Evolutionary conservation across 331 rosid species (phyloP), one percentile per base, ranked within the genome.

Genomic region (Quercus phellos): DNA sequence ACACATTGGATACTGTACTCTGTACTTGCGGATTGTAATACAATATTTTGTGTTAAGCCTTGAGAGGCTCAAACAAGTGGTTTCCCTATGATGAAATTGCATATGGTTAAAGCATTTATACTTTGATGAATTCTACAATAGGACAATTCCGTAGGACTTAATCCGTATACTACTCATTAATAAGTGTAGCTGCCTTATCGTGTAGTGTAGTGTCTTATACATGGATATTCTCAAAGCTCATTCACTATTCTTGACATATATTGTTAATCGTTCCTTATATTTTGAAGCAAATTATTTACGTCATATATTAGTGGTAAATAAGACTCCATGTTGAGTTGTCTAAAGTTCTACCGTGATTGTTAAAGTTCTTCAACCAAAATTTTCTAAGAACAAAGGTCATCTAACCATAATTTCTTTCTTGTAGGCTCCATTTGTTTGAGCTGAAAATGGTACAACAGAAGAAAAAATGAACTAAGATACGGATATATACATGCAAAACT

Each of bases 91-190:
- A 51, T 56, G 59, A 55, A 77, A 75, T 59, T 72, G 72, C 68
- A 75, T 74, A 73, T 10, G 51, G 72, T 51, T 50, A 67, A 78
- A 77, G 63, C 64, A 51, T 59, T 72, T 9, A 58, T 68, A 70
- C 27, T 51, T 51, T 67, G 35, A 29, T 35, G 75, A 29, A 72
- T 83, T 83, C 70, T 74, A 21, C 43, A 56, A 78, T 58, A 55
- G 66, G 88, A 77, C 79, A 74, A 53, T 74, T 76, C 74, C 68
- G 35, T 81, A 51, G 84, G 32, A 56, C 74, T 54, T 74, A 19
- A 74, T 76, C 74, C 77, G 84, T 68, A 81, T 75, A 55, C 68
- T 76, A 51, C 75, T 77, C 5, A 21, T 58, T 58, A 4, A 4
- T 24, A 14, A 13, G n/a, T 84, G 27, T 51, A 51, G 60, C 67